These are phyloP conservation scores for Candida ulmi DNA, from an alignment of 805 yeast genomes.

Conservation along the genomic window DNA sequence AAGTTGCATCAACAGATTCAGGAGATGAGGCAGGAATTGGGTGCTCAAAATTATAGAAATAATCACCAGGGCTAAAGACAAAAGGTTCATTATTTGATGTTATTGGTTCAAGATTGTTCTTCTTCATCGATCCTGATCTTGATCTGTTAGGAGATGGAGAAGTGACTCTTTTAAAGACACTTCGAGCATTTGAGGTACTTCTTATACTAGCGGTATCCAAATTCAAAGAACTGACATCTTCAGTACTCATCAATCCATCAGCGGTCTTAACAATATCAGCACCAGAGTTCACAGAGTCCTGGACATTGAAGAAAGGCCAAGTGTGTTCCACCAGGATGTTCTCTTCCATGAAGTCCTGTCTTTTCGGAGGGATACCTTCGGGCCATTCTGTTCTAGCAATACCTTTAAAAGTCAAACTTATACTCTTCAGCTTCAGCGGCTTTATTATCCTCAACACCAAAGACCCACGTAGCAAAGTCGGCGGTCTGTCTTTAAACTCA, in stretches of 20 bases:
- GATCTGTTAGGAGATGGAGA: constrained; percentile 20
- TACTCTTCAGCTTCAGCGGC: constrained; percentile 62
- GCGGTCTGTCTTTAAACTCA: constrained; percentile 63
- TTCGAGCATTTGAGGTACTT: constrained; percentile 17
- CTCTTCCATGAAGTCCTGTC: constrained; percentile 56
- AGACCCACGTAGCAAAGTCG: constrained; percentile 78
- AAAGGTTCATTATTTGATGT: constrained; percentile 23
- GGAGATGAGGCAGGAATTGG: constrained; percentile 79
- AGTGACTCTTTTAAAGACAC: constrained; percentile 20
- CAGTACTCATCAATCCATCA: constrained; percentile 1
- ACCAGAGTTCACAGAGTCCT: constrained; percentile 27
- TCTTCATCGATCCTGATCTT: constrained; percentile 11
- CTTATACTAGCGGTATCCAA: constrained; percentile 16
- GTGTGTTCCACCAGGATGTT: constrained; percentile 68
- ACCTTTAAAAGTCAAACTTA: constrained; percentile 62
- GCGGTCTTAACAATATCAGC: constrained; percentile 29
- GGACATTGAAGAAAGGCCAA: constrained; percentile 76
- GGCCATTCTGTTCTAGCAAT: constrained; percentile 88
- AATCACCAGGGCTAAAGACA: constrained; percentile 80
- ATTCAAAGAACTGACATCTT: constrained; percentile 19
- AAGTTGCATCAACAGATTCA: constrained; percentile 70
- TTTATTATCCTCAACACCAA: constrained; percentile 64
- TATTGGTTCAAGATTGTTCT: not conserved
- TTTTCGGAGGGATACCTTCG: constrained; percentile 94
- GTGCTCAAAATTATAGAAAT: constrained; percentile 87